These are phyloP conservation scores for Papiliotrema laurentii DNA, from an alignment of 1,284 basidiomycete genomes.

Conservation along the genomic window DNA sequence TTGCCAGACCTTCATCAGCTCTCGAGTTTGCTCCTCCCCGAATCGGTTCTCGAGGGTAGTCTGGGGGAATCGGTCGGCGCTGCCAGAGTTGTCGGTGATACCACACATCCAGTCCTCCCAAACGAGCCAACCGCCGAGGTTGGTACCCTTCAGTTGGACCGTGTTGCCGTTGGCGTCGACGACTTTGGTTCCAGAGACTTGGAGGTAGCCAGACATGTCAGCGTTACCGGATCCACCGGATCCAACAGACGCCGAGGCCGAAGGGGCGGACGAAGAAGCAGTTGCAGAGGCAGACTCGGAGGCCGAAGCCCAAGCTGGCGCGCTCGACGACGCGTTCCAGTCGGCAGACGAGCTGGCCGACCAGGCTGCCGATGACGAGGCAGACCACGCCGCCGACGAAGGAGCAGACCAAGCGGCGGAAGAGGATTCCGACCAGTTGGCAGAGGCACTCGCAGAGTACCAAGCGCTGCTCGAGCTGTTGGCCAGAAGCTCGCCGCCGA, in stretches of 20 bases:
- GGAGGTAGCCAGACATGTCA: slow-evolving; percentile 26
- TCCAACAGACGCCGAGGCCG: slow-evolving; percentile 7
- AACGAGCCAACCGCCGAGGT: slow-evolving; percentile 38
- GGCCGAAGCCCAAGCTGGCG: slow-evolving; percentile 5
- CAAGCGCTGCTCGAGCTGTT: slow-evolving; percentile 6
- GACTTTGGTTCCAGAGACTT: slow-evolving; percentile 26
- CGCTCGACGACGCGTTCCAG: not conserved
- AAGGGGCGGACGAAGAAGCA: slow-evolving; percentile 9
- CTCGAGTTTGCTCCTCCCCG: slow-evolving; percentile 23
- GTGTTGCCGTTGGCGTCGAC: slow-evolving; percentile 30
- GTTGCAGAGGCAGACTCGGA: slow-evolving; percentile 6
- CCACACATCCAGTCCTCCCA: slow-evolving; percentile 41
- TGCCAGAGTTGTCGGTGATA: slow-evolving; percentile 31
- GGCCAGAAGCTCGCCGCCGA: slow-evolving; percentile 18
- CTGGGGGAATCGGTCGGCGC: slow-evolving; percentile 31
- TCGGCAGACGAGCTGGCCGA: not conserved
- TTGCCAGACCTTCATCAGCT: slow-evolving; percentile 30
- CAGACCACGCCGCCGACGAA: not conserved
- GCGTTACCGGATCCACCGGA: not conserved
- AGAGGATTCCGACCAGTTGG: slow-evolving; percentile 1
- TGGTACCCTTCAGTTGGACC: slow-evolving; percentile 30
- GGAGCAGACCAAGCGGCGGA: too few relatives aligned
- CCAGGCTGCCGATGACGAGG: slow-evolving; percentile 1
- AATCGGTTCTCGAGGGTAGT: slow-evolving; percentile 30
- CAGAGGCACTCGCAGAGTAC: slow-evolving; percentile 5